A percentile compares a stretch with the other conserved stretches of the same genome.
These are phyloP conservation scores for Platismatia glauca DNA, from an alignment of 495 filamentous ascomycete species.

Conservation along the genomic window DNA sequence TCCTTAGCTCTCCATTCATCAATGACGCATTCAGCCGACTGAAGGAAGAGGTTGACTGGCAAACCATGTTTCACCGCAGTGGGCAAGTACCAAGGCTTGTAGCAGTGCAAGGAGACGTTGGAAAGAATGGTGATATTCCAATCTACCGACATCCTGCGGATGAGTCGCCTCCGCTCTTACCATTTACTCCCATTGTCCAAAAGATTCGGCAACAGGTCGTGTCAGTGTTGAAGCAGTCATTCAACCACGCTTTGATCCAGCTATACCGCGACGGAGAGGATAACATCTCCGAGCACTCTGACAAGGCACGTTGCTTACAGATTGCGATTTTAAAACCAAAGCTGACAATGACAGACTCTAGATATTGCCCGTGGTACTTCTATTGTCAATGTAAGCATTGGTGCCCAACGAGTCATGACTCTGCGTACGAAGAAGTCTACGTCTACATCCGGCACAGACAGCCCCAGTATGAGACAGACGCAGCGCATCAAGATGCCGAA, in stretches of 20 bases:
- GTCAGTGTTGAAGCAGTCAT: slow-evolving; percentile 60
- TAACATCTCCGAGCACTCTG: slow-evolving; percentile 92
- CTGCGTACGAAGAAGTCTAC: slow-evolving; percentile 76
- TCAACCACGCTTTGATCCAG: slow-evolving; percentile 93
- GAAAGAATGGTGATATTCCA: slow-evolving; percentile 67
- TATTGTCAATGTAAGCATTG: slow-evolving; percentile 89
- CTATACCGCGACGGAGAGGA: slow-evolving; percentile 86
- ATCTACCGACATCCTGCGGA: slow-evolving; percentile 93
- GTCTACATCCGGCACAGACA: slow-evolving; percentile 21
- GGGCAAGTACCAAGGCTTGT: slow-evolving; percentile 93
- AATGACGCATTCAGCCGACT: slow-evolving; percentile 53
- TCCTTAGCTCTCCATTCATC: slow-evolving; percentile 56
- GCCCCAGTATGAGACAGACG: slow-evolving; percentile 34
- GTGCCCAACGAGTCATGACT: slow-evolving; percentile 83
- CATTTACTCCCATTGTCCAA: slow-evolving; percentile 65
- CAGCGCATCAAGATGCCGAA: slow-evolving; percentile 74
- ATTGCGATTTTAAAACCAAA: neutral
- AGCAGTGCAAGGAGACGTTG: slow-evolving; percentile 71
- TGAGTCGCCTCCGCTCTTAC: slow-evolving; percentile 68
- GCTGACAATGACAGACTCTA: slow-evolving; percentile 44
- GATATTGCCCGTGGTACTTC: slow-evolving; percentile 73
- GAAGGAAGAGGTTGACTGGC: slow-evolving; percentile 71
- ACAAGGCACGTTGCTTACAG: slow-evolving; percentile 45
- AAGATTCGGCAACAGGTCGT: slow-evolving; percentile 59
- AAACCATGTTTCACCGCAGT: slow-evolving; percentile 84